Evolutionary conservation across 495 filamentous ascomycete genomes (phyloP).

Genomic region (Aspergillus sclerotioniger): DNA sequence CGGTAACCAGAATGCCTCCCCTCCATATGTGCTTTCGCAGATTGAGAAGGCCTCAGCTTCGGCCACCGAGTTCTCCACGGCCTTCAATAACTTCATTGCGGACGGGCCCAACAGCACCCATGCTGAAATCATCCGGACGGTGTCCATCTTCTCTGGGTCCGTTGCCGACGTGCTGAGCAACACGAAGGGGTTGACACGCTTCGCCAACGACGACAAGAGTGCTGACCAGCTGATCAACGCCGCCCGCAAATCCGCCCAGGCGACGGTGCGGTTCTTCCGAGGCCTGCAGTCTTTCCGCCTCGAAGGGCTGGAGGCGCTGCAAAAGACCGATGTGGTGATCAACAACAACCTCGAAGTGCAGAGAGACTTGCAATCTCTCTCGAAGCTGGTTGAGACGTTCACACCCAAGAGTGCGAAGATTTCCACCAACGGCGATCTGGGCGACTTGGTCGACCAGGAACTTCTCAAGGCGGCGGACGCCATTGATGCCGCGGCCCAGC

Average conservation of each 20-base stretch:
- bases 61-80: constrained; percentile 92
- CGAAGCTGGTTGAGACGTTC: constrained; percentile 87
- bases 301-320: constrained; percentile 78
- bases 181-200: constrained; percentile 90
- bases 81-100: constrained; percentile 96
- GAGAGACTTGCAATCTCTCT: constrained; percentile 83
- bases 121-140: constrained; percentile 86
- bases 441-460: constrained; percentile 90
- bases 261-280: constrained; percentile 94
- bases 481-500: constrained; percentile 85
- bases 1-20: constrained; percentile 95
- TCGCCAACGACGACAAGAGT: constrained; percentile 94
- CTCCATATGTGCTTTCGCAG: constrained; percentile 93
- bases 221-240: constrained; percentile 77
- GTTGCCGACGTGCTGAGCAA: constrained; percentile 93
- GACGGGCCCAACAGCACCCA: constrained; percentile 93
- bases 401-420: constrained; percentile 81
- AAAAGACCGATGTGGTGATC: constrained; percentile 93
- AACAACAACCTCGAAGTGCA: constrained; percentile 95
- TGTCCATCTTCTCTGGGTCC: constrained; percentile 84
- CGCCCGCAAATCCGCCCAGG: constrained; percentile 79
- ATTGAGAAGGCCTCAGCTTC: constrained; percentile 95
- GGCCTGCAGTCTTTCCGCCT: constrained; percentile 89
- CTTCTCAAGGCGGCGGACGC: constrained; percentile 92
- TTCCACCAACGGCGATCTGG: constrained; percentile 78